phyloP scores from a whole-genome alignment of 768 basidiomycete species.

The Megacollybia marginata region DNA sequence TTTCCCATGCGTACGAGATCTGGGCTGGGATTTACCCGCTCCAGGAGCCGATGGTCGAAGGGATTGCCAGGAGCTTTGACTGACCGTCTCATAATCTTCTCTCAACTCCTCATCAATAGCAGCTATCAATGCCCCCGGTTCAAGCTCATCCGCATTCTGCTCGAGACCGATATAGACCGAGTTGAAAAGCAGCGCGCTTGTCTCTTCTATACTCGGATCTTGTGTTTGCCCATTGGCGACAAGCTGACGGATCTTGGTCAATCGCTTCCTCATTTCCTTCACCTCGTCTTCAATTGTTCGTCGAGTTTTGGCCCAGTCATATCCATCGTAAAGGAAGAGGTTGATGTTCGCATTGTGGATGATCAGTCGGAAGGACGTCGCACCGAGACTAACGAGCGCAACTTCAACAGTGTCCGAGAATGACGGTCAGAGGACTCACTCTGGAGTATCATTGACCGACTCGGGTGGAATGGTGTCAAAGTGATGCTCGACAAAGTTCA shows the following conservation, averaged over 20 bases:
- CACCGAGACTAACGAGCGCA: conserved; percentile 27
- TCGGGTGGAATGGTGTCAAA: conserved; percentile 62
- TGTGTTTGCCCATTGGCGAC: conserved; percentile 85
- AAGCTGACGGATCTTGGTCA: conserved; percentile 87
- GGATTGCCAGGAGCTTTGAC: conserved; percentile 88
- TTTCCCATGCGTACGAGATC: conserved; percentile 42
- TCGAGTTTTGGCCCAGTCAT: conserved; percentile 87
- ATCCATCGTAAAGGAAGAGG: conserved; percentile 84
- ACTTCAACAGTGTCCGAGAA: conserved; percentile 4
- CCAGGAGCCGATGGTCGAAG: conserved; percentile 45
- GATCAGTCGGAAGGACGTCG: conserved; percentile 43
- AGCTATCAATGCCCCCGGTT: conserved; percentile 71
- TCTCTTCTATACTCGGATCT: conserved; percentile 66
- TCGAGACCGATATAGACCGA: conserved; percentile 92
- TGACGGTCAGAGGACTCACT: conserved; percentile 30
- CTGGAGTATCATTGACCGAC: conserved; percentile 29
- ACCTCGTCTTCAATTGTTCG: conserved; percentile 82
- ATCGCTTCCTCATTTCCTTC: conserved; percentile 76
- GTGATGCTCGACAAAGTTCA: conserved; percentile 70
- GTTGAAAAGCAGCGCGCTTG: conserved; percentile 80
- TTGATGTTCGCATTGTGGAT: conserved; percentile 56
- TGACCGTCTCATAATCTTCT: conserved; percentile 65
- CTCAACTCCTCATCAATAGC: conserved; percentile 90
- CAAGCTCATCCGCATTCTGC: conserved; percentile 64
- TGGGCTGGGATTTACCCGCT: conserved; percentile 30